Conservation (phyloP, 1,284 basidiomycete species). For the Exsudoporus floridanus region DNA sequence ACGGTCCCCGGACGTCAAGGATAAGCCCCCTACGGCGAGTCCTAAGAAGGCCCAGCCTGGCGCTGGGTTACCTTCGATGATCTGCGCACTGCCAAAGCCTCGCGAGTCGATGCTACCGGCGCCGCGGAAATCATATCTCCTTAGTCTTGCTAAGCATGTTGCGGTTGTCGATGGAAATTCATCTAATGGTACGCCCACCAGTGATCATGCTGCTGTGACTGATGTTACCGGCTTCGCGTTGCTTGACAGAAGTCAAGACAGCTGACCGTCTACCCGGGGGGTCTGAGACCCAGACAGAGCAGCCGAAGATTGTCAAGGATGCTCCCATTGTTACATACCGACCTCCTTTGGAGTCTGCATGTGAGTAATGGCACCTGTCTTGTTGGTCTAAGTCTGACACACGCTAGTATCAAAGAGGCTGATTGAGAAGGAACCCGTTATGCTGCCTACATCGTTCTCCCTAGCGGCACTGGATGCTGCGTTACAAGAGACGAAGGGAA, state of each 20-base stretch:
- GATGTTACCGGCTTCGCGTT: constrained; percentile 8
- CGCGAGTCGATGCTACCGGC: constrained; percentile 13
- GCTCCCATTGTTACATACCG: background rate
- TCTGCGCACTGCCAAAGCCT: background rate
- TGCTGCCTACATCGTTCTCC: constrained; percentile 13
- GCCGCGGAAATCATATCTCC: constrained; percentile 6
- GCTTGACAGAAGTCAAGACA: constrained; percentile 10
- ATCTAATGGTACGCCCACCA: constrained; percentile 8
- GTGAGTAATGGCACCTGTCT: constrained; percentile 10
- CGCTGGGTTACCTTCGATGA: constrained; percentile 2
- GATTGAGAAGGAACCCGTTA: background rate
- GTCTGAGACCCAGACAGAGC: constrained; percentile 15
- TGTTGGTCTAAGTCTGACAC: constrained; percentile 9
- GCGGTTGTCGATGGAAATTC: background rate
- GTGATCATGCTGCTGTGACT: background rate
- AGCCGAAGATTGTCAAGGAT: constrained; percentile 4
- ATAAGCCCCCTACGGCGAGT: constrained; percentile 4
- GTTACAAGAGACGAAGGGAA: constrained; percentile 6
- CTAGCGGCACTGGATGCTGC: constrained; percentile 12
- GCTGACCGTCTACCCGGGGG: constrained; percentile 3
- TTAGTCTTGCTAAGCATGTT: background rate
- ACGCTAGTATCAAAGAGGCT: background rate
- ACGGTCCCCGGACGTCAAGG: background rate
- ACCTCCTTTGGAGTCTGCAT: background rate
- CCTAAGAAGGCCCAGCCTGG: constrained; percentile 4